Evolutionary conservation across 2,329 filamentous ascomycete species (phyloP), one percentile per base, ranked within the genome.

Genomic region (Scedosporium apiospermum): DNA sequence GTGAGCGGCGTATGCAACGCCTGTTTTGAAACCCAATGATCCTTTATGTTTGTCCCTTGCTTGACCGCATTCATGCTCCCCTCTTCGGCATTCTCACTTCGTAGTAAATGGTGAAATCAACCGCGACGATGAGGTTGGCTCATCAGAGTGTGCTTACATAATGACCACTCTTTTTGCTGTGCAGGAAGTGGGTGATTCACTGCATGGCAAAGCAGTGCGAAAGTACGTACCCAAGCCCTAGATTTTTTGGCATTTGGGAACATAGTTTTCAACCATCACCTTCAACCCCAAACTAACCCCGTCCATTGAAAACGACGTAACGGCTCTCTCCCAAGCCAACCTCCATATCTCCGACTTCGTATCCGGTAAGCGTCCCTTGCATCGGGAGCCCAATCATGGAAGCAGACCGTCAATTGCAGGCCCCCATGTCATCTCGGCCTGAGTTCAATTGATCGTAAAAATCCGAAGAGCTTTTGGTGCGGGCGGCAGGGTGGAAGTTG

Each of bases 201-300:
- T 44, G 38, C 6, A 38, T 4, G 34, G 34, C 34, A 38, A 26
- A 16, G 14, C 46, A 23, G 49, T 49, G 23, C n/a, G 49, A 41
- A 18, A 55, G 60, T 62, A 62, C 60, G 60, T 63, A 60, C 62
- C 34, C 62, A 61, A 63, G 58, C 62, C 62, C 62, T 63, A 63
- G 62, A 61, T 55, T 63, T 63, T 63, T 57, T 46, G 53, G 38
- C 57, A 59, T 51, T 51, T 49, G 49, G 30, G 23, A 30, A 57
- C 51, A 41, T 58, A 34, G 57, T 62, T 62, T 62, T 53, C 34
- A 62, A 57, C 18, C 46, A 55, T 58, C 60, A 46, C 34, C 23
- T 55, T 21, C 57, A 59, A 59, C 57, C 38, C 41, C 57, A 41
- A 44, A 59, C 30, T 26, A 57, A 41, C n/a, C 51, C 60, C 41